Evolutionary conservation across 129 eudicot genomes (phyloP).

Genomic region (Logfia minima): DNA sequence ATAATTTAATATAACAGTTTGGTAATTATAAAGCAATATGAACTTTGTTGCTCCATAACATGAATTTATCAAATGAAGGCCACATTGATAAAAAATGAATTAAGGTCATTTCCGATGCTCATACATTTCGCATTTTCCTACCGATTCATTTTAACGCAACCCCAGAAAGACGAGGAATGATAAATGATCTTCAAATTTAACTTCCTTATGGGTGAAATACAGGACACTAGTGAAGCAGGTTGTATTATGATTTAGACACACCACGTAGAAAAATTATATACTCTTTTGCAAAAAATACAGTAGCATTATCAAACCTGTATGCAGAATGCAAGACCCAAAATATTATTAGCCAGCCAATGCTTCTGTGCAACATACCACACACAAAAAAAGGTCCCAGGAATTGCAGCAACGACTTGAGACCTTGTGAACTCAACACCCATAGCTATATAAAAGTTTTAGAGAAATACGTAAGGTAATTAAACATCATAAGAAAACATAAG

Average conservation of each 20-base stretch:
- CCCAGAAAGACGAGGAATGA: background rate
- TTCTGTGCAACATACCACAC: slow-evolving; percentile 95
- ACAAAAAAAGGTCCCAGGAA: slow-evolving; percentile 96
- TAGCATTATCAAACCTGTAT: slow-evolving; percentile 66
- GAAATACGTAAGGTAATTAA: slow-evolving; percentile 12
- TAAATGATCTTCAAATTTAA: background rate
- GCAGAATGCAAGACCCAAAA: slow-evolving; percentile 94
- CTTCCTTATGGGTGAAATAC: background rate
- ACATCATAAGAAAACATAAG: slow-evolving; percentile 5
- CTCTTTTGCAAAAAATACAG: background rate
- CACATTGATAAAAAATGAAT: slow-evolving; percentile 12
- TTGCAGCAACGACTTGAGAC: slow-evolving; percentile 89
- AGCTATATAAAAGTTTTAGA: slow-evolving; percentile 49
- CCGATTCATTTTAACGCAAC: background rate
- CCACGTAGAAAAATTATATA: background rate
- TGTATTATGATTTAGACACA: background rate
- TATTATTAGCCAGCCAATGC: slow-evolving; percentile 98
- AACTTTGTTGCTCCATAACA: slow-evolving; percentile 4
- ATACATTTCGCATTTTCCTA: background rate
- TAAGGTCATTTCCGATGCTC: background rate
- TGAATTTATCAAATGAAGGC: background rate
- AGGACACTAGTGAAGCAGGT: background rate
- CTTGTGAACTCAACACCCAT: slow-evolving; percentile 88
- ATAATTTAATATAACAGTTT: background rate
- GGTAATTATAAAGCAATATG: background rate